Evolutionary conservation across 495 filamentous ascomycete genomes (phyloP), one percentile per base, ranked within the genome.

Genomic region (Lepraria neglecta): DNA sequence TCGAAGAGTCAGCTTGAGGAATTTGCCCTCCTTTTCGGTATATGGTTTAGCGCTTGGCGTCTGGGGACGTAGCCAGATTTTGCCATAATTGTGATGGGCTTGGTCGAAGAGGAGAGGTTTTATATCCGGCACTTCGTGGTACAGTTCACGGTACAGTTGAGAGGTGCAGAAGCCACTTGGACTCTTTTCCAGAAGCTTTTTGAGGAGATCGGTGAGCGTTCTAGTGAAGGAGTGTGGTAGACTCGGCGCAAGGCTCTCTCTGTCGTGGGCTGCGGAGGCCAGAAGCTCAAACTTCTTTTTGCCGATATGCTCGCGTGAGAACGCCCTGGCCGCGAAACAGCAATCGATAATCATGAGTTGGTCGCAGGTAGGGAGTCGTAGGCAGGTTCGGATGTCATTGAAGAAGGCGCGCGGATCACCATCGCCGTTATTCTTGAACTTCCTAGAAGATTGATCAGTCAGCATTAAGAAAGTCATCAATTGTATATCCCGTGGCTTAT

Each of bases 251-350:
- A 33, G 57, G 11, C 40, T 38, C 14, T 3, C 10, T 3, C 27
- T 11, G 33, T 58, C 21, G 31, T 43, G 31, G 24, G 52, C 58
- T 9, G 68, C 47, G 4, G 68, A 68, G 17, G 67, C 60, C 54
- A 70, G 40, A 3, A 70, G 59, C 61, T 70, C 68, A 33, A 70
- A 70, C 42, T 68, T 70, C 1, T 61, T 58, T 47, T 64, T 70
- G 9, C 68, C 68, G 11, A 60, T 43, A 35, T 56, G 44, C 6
- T 64, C 58, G 4, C 57, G 58, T 6, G 38, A 30, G 54, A 64
- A 70, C 1, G 68, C 67, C 58, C 51, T 64, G 1, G 64, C 64
- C 15, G 66, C 68, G 43, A 31, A 62, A 56, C 68, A 70, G 45
- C 68, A 68, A 40, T 70, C 68, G 27, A 70, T 35, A 42, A 70